Percentiles rank a stretch among this genome's conserved stretches.
phyloP scores from a whole-genome alignment of 805 yeast genomes.

The Monosporozyma aquatica region DNA sequence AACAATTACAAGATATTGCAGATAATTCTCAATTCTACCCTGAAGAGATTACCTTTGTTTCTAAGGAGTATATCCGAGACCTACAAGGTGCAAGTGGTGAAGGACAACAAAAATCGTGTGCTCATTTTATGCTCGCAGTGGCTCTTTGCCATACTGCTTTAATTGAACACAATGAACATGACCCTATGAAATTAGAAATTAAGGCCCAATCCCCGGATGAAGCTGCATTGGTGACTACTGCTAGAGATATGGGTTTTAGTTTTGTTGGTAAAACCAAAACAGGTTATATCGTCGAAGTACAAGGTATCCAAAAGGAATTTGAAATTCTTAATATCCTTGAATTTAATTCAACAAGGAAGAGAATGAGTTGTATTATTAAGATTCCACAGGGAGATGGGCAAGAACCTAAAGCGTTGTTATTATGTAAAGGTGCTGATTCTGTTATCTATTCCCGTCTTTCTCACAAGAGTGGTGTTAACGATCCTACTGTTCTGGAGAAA shows the following conservation, averaged over 20 bases:
- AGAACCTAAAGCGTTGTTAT: conserved; percentile 51
- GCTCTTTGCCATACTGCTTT: conserved; percentile 76
- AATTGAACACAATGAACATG: conserved; percentile 54
- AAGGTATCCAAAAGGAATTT: conserved; percentile 63
- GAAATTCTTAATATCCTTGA: conserved; percentile 65
- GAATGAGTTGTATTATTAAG: conserved; percentile 78
- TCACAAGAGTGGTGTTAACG: conserved; percentile 32
- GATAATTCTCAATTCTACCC: conserved; percentile 38
- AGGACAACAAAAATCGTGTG: conserved; percentile 47
- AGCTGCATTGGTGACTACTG: conserved; percentile 78
- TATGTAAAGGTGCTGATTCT: conserved; percentile 84
- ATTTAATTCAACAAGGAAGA: conserved; percentile 75
- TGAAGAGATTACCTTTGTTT: conserved; percentile 61
- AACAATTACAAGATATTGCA: conserved; percentile 32
- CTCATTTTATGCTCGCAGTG: conserved; percentile 67
- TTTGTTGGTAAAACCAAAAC: conserved; percentile 57
- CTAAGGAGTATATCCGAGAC: conserved; percentile 56
- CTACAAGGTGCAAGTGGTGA: conserved; percentile 39
- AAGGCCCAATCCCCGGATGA: conserved; percentile 86
- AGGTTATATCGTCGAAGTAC: conserved; percentile 58
- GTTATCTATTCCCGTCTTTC: conserved; percentile 60
- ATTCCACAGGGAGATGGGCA: conserved; percentile 41
- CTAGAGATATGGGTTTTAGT: conserved; percentile 66
- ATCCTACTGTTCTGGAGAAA: conserved; percentile 39
- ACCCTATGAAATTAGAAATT: conserved; percentile 46